Evolutionary conservation across 2,329 filamentous ascomycete genomes (phyloP).

Genomic region (Trichoderma cornu-damae): DNA sequence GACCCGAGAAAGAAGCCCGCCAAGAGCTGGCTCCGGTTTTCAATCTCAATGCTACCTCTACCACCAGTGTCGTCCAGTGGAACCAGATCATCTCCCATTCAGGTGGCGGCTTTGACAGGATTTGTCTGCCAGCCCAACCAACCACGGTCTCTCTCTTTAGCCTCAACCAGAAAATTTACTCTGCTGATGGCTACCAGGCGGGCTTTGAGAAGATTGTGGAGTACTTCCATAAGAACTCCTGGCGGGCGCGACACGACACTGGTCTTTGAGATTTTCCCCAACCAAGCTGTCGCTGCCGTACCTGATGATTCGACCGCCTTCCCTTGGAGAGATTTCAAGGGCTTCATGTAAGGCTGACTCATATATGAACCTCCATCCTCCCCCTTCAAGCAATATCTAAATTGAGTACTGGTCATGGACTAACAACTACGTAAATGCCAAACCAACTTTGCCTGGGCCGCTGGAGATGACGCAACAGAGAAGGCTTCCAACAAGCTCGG

Average conservation of each 20-base stretch:
- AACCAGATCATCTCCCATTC: background rate
- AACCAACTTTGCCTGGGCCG: background rate
- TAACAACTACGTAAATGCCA: background rate
- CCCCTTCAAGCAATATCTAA: too few species aligned
- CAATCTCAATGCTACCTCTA: background rate
- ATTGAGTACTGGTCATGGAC: background rate
- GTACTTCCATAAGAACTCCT: background rate
- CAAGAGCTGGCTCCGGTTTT: background rate
- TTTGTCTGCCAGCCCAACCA: background rate
- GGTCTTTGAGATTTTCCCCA: conserved; percentile 3
- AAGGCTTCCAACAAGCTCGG: background rate
- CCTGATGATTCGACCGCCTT: background rate
- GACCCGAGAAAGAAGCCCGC: conserved; percentile 2
- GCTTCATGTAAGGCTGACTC: conserved; percentile 3
- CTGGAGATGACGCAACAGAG: background rate
- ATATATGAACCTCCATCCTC: background rate
- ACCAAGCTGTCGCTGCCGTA: background rate
- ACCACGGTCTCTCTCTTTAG: background rate
- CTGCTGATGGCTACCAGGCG: background rate
- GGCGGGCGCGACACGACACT: background rate
- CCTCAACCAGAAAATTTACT: conserved; percentile 10
- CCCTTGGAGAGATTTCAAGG: conserved; percentile 7
- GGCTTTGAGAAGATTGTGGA: conserved; percentile 3
- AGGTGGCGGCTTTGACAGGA: background rate
- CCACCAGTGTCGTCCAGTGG: background rate